A percentile compares a stretch with the other conserved stretches of the same genome.
Conservation (phyloP, 306 rosid species). For the Prunus mira region DNA sequence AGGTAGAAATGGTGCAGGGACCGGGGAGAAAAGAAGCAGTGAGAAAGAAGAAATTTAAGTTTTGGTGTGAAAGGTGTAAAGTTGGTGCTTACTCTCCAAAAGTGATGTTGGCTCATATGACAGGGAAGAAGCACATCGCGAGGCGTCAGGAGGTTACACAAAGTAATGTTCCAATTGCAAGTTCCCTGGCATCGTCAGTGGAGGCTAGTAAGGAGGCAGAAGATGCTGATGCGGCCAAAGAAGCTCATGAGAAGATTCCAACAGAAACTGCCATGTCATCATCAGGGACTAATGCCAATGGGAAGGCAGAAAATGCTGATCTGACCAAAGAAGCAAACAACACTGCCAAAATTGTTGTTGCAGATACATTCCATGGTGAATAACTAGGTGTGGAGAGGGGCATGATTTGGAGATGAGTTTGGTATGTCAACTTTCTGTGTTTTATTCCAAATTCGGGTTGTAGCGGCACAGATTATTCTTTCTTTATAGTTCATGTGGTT, state of each 20-base stretch:
- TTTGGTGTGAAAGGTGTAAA: conserved; percentile 49
- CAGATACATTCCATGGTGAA: neutral
- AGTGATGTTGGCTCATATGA: conserved; percentile 40
- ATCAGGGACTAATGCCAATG: neutral
- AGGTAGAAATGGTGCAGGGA: neutral
- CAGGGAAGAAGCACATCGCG: conserved; percentile 42
- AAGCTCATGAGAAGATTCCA: conserved; percentile 8
- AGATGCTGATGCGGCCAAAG: conserved; percentile 1
- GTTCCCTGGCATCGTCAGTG: neutral
- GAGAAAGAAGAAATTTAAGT: conserved; percentile 10
- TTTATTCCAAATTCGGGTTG: neutral
- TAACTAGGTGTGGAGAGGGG: neutral
- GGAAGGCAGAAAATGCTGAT: neutral
- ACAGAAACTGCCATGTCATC: neutral
- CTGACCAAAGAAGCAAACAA: conserved; percentile 16
- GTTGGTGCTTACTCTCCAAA: conserved; percentile 12
- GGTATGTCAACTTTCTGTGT: neutral
- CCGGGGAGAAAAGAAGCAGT: neutral
- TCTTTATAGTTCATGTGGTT: neutral
- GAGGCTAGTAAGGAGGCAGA: conserved; percentile 18
- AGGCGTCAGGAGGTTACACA: conserved; percentile 7
- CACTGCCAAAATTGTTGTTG: neutral
- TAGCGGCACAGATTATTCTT: neutral
- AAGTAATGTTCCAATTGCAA: neutral
- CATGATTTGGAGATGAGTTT: neutral